A percentile compares a stretch with the other conserved stretches of the same genome.
Conservation (phyloP, 352 stramenopile species). For the Phytophthora chlamydospora region DNA sequence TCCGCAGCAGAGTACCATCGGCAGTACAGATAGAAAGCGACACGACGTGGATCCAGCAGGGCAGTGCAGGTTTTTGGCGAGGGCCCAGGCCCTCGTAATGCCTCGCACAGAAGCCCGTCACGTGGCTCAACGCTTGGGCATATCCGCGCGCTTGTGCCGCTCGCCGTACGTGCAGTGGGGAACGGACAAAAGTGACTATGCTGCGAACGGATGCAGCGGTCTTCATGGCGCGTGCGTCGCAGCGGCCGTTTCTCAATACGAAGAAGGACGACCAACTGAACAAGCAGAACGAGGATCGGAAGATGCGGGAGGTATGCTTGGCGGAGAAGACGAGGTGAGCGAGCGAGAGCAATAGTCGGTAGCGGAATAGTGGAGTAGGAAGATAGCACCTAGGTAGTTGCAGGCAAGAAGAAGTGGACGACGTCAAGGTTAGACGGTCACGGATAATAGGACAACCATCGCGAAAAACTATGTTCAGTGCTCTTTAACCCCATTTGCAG, state of each 20-base stretch:
- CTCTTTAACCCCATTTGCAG: constrained; percentile 1
- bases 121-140: constrained; percentile 21
- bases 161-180: constrained; percentile 12
- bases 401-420: constrained; percentile 18
- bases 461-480: constrained; percentile 4
- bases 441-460: constrained; percentile 26
- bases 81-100: constrained; percentile 6
- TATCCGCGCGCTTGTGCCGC: constrained; percentile 16
- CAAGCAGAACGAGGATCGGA: constrained; percentile 25
- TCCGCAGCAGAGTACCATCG: constrained; percentile 47
- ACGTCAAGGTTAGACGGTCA: constrained; percentile 24
- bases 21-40: constrained; percentile 47
- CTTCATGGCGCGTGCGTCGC: constrained; percentile 15
- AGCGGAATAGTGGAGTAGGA: constrained; percentile 48
- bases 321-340: constrained; percentile 11
- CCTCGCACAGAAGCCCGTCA: constrained; percentile 18
- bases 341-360: constrained; percentile 31
- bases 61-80: constrained; percentile 7
- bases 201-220: constrained; percentile 10
- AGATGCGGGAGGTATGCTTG: constrained; percentile 22
- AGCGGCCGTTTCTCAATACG: constrained; percentile 19
- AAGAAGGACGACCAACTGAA: constrained; percentile 19
- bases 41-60: constrained; percentile 18
- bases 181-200: constrained; percentile 10
- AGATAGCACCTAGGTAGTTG: constrained; percentile 45